Conservation (phyloP, 345 rosid genomes). For the Camelina sativa region DNA sequence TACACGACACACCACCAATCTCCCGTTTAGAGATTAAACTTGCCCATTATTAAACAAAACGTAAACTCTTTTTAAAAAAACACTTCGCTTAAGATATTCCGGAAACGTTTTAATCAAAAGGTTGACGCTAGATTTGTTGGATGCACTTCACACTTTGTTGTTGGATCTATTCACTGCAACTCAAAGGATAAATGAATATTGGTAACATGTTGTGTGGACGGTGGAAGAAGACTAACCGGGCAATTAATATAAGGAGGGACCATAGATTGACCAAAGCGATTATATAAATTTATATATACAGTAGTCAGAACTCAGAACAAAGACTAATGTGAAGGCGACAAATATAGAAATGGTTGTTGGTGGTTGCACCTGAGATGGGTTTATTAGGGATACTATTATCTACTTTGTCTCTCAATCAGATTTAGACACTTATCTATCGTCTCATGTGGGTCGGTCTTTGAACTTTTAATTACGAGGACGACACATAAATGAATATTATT, state of each 20-base stretch:
- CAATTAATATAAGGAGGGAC: constrained; percentile 38
- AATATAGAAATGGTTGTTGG: constrained; percentile 34
- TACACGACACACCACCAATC: constrained; percentile 31
- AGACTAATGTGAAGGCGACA: constrained; percentile 37
- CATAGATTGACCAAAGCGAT: constrained; percentile 39
- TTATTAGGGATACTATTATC: constrained; percentile 35
- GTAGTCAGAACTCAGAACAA: constrained; percentile 6
- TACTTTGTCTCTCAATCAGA: constrained; percentile 30
- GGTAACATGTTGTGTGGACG: constrained; percentile 37
- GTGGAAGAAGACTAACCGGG: constrained; percentile 33
- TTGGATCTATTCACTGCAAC: constrained; percentile 29
- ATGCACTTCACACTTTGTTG: constrained; percentile 4
- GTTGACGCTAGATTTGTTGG: constrained; percentile 30
- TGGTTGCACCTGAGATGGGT: constrained; percentile 46
- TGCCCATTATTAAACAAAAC: constrained; percentile 13
- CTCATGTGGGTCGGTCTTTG: constrained; percentile 43
- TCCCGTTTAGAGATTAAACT: constrained; percentile 21
- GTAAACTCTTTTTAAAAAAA: not conserved
- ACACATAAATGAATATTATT: not conserved
- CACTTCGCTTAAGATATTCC: not conserved
- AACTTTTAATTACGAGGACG: constrained; percentile 7
- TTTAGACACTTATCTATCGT: constrained; percentile 36
- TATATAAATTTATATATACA: not conserved
- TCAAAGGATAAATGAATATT: not conserved
- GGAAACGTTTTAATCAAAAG: constrained; percentile 1